Evolutionary conservation across 495 filamentous ascomycete species (phyloP), one percentile per base, ranked within the genome.

Genomic region (Penicillium diatomitis): DNA sequence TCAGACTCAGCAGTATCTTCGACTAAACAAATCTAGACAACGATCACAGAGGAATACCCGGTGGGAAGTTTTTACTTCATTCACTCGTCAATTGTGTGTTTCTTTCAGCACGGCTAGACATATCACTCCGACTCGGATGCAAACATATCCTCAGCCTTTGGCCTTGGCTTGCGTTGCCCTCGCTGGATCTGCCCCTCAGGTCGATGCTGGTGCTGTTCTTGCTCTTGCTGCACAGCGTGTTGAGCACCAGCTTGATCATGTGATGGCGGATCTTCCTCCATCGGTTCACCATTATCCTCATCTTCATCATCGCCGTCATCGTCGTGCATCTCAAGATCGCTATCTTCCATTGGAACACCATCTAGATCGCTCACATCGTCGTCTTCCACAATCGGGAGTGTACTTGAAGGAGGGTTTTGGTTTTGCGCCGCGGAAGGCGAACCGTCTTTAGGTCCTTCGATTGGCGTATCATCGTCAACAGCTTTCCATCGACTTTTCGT

Each of bases 71-170:
- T 20, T 20, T 2, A 20, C 20, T 20, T 20, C 20, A 20, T 20
- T 20, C 1, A 20, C 20, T 20, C 20, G 20, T 20, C 20, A 20
- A 20, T 20, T 20, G 20, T 20, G 20, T 42, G 44, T 42, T 39
- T 46, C 32, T 35, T 8, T 34, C 28, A 43, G 11, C 30, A 46
- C 35, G 44, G 11, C 32, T 32, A 45, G 34, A 35, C 39, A 45
- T 11, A 31, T 71, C 48, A 70, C 40, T 76, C 73, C n/a, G 64
- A 65, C 38, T 78, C 75, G 1, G 76, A 81, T 10, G 86, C 90
- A 79, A 95, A 96, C 89, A 96, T 95, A 60, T 96, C 90, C 58
- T 88, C 88, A 4, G 90, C 90, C 53, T 81, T 87, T 62, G 88
- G 87, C 42, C 90, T 80, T 53, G 78, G 79, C 55, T 70, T 73